phyloP scores from a whole-genome alignment of 371 early-diverging fungal species.

The Synchytrium microbalum region DNA sequence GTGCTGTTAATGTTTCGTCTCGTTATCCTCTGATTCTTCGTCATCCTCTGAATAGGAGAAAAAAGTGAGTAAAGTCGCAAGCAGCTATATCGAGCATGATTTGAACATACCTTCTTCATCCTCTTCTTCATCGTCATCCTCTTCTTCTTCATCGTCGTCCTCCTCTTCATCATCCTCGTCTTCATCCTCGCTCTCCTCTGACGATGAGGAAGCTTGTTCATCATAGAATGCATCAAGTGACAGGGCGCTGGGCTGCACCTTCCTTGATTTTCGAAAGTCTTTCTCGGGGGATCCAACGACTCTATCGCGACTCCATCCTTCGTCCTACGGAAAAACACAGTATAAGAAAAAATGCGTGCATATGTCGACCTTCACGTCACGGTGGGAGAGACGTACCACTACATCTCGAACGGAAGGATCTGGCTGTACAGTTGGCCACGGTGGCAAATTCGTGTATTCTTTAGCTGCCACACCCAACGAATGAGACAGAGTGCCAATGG shows the following conservation, averaged over 20 bases:
- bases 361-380: slow-evolving; percentile 31
- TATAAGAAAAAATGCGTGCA: slow-evolving; percentile 12
- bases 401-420: slow-evolving; percentile 52
- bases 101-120: slow-evolving; percentile 6
- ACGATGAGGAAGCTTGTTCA: slow-evolving; percentile 8
- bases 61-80: slow-evolving; percentile 6
- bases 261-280: slow-evolving; percentile 18
- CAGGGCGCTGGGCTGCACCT: slow-evolving; percentile 20
- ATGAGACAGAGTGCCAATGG: slow-evolving; percentile 75
- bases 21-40: slow-evolving; percentile 13
- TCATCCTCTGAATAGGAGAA: slow-evolving; percentile 10
- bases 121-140: slow-evolving; percentile 4
- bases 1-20: too few relatives aligned
- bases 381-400: slow-evolving; percentile 7
- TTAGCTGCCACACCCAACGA: slow-evolving; percentile 57
- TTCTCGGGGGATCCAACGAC: slow-evolving; percentile 31
- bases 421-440: slow-evolving; percentile 68
- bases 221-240: slow-evolving; percentile 30
- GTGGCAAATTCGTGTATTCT: slow-evolving; percentile 74
- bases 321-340: slow-evolving; percentile 10
- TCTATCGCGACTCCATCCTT: slow-evolving; percentile 34
- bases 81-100: slow-evolving; percentile 3
- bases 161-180: background rate
- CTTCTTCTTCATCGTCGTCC: background rate
- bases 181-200: slow-evolving; percentile 19